Conservation (phyloP, 805 yeast genomes). For the Barnettozyma wickerhamii region DNA sequence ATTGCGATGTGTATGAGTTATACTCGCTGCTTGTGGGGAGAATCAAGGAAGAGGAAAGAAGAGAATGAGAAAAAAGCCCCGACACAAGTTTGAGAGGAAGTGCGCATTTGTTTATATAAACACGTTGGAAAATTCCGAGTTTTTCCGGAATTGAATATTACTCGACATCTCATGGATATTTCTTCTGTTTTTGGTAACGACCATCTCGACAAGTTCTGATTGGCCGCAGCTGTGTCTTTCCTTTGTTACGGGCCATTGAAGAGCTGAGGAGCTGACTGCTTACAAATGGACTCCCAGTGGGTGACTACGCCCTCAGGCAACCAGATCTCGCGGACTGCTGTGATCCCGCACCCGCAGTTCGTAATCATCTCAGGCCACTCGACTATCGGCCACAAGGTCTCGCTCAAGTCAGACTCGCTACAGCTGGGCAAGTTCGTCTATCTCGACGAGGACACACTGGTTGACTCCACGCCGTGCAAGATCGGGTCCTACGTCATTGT, state of each 20-base stretch:
- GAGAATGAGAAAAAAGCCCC: too few species aligned
- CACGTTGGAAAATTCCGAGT: too few species aligned
- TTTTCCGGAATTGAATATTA: too few species aligned
- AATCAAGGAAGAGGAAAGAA: too few species aligned
- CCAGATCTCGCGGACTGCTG: conserved; percentile 41
- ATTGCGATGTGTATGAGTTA: neutral
- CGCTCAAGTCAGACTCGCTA: conserved; percentile 26
- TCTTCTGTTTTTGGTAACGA: too few species aligned
- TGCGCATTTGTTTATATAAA: too few species aligned
- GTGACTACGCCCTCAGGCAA: conserved; percentile 50
- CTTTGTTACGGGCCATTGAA: too few species aligned
- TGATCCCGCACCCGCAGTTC: conserved; percentile 37
- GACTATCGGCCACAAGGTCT: conserved; percentile 31
- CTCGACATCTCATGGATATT: too few species aligned
- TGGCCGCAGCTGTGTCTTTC: too few species aligned
- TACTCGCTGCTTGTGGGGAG: neutral
- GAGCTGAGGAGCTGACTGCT: too few species aligned
- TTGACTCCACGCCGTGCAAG: conserved; percentile 27
- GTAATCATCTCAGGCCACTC: conserved; percentile 45
- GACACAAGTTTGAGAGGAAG: too few species aligned
- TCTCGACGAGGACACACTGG: conserved; percentile 23
- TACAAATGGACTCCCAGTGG: conserved; percentile 25
- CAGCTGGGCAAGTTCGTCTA: conserved; percentile 45
- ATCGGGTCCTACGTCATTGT: conserved; percentile 46
- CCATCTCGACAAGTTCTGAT: too few species aligned